These are phyloP conservation scores for Fusarium beomiforme DNA, from an alignment of 2,329 filamentous ascomycete genomes.

Conservation along the genomic window DNA sequence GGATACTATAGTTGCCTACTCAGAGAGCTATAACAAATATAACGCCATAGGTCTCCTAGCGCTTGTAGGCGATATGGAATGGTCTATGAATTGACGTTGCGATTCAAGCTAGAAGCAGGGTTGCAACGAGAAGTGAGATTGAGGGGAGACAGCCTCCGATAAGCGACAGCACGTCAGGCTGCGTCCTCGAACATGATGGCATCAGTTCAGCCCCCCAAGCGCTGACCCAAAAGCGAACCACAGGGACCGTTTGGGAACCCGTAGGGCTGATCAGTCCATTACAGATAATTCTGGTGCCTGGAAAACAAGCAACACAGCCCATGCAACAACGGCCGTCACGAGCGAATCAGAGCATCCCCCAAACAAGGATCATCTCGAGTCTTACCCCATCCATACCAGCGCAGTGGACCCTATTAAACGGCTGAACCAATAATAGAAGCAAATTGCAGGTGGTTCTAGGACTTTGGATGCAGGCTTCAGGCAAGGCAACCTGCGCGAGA, in stretches of 20 bases:
- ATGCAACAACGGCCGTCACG: constrained; percentile 46
- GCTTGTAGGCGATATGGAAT: no score
- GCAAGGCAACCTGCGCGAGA: constrained; percentile 32
- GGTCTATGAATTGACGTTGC: no score
- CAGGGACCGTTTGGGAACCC: background rate
- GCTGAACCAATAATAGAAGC: constrained; percentile 21
- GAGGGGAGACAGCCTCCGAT: background rate
- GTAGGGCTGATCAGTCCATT: constrained; percentile 38
- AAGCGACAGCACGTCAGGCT: background rate
- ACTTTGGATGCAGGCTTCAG: constrained; percentile 17
- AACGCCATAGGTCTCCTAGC: no score
- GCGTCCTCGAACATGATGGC: background rate
- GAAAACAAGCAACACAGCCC: constrained; percentile 40
- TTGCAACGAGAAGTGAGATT: no score
- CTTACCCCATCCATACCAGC: constrained; percentile 14
- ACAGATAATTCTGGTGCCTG: constrained; percentile 35
- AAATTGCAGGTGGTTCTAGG: background rate
- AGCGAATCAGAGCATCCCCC: constrained; percentile 38
- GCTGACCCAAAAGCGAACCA: background rate
- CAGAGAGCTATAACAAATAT: no score
- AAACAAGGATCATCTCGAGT: constrained; percentile 16
- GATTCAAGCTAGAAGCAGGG: no score
- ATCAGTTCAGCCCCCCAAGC: background rate
- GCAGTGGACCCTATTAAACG: constrained; percentile 18
- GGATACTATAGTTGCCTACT: no score